Evolutionary conservation across 805 yeast species (phyloP), one percentile per base, ranked within the genome.

Genomic region (Clavispora fructus): DNA sequence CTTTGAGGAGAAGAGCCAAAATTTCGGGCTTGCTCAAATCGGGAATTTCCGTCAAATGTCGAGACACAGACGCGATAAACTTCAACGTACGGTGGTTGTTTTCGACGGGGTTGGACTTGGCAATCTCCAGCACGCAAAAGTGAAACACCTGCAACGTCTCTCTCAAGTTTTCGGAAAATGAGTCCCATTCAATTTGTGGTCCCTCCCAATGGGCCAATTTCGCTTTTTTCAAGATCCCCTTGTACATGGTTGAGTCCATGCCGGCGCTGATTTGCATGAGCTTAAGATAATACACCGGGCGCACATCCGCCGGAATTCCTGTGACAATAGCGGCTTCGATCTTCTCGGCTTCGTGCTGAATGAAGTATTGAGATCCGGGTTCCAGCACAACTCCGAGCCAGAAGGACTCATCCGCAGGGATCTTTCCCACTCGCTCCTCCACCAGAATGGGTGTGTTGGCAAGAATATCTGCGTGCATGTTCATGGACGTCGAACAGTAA

Each of bases 221-320:
- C 2, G 71, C 65, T 42, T 64, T 62, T 42, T 58, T 58, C 45
- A 65, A 53, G 23, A 71, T 48, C 27, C 58, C 59, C 6, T 55
- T 58, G 45, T 64, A 71, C 17, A 56, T 58, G 43, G 60, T 60
- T 19, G 43, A 48, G 39, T 60, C 68, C 39, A 69, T 50, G 30
- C 53, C 58, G 48, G 61, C 55, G 42, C 60, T 57, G 2, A 69
- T 60, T 44, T 64, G 65, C 41, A 70, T 54, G 4, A 59, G 56
- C 44, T 63, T 66, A 40, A 65, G 53, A 45, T 71, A 71, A 0
- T 67, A 61, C n/a, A 60, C 45, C 4, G 63, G 55, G 37, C 74
- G 55, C 39, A 64, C 51, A 2, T 54, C 50, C 2, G 33, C 51
- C 1, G 75, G 73, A 5, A 71, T 60, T 0, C 74, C 73, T 4